A percentile compares a stretch with the other conserved stretches of the same genome.
phyloP scores from a whole-genome alignment of 495 filamentous ascomycete genomes.

The Thermothielavioides terrestris region DNA sequence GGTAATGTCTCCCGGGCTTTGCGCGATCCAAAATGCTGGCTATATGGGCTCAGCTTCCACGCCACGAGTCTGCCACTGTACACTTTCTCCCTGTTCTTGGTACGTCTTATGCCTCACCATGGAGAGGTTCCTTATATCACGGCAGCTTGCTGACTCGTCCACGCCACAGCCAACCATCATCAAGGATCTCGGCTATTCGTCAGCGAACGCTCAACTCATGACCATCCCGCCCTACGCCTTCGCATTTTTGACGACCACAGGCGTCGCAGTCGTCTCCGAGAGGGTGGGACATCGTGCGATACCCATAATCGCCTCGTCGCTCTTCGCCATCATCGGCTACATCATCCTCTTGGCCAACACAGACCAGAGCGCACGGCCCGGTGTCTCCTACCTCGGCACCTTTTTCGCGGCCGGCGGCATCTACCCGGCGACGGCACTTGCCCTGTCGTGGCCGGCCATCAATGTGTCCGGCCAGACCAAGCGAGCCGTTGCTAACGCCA shows the following conservation, averaged over 20 bases:
- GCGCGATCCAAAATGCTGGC: constrained; percentile 63
- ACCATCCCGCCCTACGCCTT: constrained; percentile 64
- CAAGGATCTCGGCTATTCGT: constrained; percentile 55
- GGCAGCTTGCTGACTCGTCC: background rate
- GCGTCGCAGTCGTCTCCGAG: constrained; percentile 53
- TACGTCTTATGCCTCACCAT: too few species aligned
- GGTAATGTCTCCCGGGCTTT: constrained; percentile 53
- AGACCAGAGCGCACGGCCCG: constrained; percentile 39
- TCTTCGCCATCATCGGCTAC: constrained; percentile 55
- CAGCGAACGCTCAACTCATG: constrained; percentile 60
- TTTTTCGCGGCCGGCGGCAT: constrained; percentile 67
- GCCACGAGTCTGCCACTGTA: constrained; percentile 71
- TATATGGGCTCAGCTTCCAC: constrained; percentile 67
- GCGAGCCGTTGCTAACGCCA: constrained; percentile 65
- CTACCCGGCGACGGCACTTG: constrained; percentile 61
- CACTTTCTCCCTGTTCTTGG: constrained; percentile 67
- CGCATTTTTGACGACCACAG: constrained; percentile 50
- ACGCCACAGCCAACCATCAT: constrained; percentile 75
- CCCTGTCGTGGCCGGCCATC: constrained; percentile 68
- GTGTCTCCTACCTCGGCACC: constrained; percentile 67
- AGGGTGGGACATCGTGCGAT: constrained; percentile 47
- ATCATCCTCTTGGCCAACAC: constrained; percentile 52
- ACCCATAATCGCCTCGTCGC: constrained; percentile 50
- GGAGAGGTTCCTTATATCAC: background rate
- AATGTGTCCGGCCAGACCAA: constrained; percentile 77